Percentiles rank a stretch among this genome's conserved stretches.
Conservation (phyloP, 2,329 filamentous ascomycete genomes). For the Botryotinia globosa region DNA sequence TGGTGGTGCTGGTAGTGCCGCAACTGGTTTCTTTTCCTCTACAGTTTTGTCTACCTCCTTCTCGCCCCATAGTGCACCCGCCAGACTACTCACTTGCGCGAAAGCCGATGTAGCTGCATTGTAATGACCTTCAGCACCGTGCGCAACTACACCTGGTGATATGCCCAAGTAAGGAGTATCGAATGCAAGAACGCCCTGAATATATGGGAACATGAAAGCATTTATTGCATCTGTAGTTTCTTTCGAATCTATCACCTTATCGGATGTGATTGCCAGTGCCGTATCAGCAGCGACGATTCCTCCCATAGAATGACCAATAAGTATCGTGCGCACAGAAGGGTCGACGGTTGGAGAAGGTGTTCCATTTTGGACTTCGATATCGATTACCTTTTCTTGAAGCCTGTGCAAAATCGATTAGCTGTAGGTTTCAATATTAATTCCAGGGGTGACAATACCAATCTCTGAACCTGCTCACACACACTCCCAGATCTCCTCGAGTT, state of each 20-base stretch:
- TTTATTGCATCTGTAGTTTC: conserved; percentile 40
- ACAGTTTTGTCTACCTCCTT: conserved; percentile 40
- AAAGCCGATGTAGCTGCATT: conserved; percentile 70
- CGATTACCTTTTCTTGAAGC: conserved; percentile 90
- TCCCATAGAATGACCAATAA: conserved; percentile 87
- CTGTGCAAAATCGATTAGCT: conserved; percentile 42
- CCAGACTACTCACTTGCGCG: conserved; percentile 61
- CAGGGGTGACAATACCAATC: conserved; percentile 56
- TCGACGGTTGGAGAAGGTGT: conserved; percentile 83
- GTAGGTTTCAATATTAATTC: neutral
- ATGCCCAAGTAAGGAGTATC: conserved; percentile 91
- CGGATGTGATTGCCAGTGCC: conserved; percentile 61
- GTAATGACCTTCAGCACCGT: conserved; percentile 84
- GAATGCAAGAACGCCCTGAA: conserved; percentile 87
- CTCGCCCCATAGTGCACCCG: conserved; percentile 64
- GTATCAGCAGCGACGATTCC: conserved; percentile 94
- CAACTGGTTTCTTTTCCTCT: conserved; percentile 40
- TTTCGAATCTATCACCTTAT: conserved; percentile 29
- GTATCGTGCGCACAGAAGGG: conserved; percentile 75
- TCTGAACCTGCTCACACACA: conserved; percentile 69
- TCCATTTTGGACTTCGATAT: conserved; percentile 79
- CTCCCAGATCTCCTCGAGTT: conserved; percentile 71
- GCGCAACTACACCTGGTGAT: conserved; percentile 76
- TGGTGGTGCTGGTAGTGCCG: conserved; percentile 41
- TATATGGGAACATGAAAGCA: conserved; percentile 85